These are phyloP conservation scores for Gymnopus androsaceus DNA, from an alignment of 1,284 basidiomycete species.

Conservation along the genomic window DNA sequence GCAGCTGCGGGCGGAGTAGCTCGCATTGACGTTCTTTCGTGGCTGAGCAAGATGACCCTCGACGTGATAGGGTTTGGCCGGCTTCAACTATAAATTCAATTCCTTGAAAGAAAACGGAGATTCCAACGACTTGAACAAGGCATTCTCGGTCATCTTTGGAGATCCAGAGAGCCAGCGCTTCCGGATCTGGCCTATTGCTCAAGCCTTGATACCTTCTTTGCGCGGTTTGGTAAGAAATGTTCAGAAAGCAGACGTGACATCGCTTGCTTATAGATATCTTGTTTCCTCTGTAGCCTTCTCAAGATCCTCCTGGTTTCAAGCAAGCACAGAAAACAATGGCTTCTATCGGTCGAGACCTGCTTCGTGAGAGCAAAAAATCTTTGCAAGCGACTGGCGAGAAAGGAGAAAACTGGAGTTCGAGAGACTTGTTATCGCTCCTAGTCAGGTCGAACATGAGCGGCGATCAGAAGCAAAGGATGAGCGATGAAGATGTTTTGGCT, in stretches of 20 bases:
- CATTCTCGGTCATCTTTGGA: slow-evolving; percentile 47
- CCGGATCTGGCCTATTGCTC: slow-evolving; percentile 35
- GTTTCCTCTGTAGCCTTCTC: slow-evolving; percentile 28
- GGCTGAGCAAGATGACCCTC: slow-evolving; percentile 59
- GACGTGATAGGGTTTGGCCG: slow-evolving; percentile 69
- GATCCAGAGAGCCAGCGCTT: slow-evolving; percentile 21
- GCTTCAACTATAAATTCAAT: slow-evolving; percentile 71
- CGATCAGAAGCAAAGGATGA: slow-evolving; percentile 62
- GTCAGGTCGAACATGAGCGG: slow-evolving; percentile 66
- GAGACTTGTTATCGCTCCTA: slow-evolving; percentile 56
- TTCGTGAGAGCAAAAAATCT: slow-evolving; percentile 45
- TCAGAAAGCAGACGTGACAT: too few species aligned
- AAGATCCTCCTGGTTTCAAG: slow-evolving; percentile 29
- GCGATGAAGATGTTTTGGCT: slow-evolving; percentile 72
- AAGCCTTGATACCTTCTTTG: slow-evolving; percentile 40
- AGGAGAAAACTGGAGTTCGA: slow-evolving; percentile 31
- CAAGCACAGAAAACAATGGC: slow-evolving; percentile 22
- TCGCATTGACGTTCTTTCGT: slow-evolving; percentile 52
- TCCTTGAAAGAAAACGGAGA: slow-evolving; percentile 38
- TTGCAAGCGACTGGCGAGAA: slow-evolving; percentile 29
- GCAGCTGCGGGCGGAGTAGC: slow-evolving; percentile 28
- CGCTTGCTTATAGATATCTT: too few species aligned
- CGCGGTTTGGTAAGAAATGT: slow-evolving; percentile 39
- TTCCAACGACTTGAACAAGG: slow-evolving; percentile 50
- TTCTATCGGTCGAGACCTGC: slow-evolving; percentile 45